Conservation (phyloP, 768 basidiomycete genomes). For the Leccinum olivaceopallidum region DNA sequence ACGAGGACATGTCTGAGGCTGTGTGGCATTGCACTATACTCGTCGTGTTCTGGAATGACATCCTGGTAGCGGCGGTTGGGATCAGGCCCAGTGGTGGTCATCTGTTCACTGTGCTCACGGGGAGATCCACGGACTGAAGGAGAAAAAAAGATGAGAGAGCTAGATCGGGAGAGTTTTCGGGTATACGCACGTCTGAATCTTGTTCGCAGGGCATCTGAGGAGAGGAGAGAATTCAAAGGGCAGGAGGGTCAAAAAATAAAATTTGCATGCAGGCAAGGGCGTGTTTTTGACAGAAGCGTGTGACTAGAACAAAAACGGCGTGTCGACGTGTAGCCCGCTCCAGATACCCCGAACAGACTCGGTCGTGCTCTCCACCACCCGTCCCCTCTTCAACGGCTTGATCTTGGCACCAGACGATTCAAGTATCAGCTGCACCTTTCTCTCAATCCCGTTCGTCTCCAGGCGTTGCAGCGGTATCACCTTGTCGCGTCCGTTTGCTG, state of each 20-base stretch:
- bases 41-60: slow-evolving; percentile 30
- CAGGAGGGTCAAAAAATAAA: slow-evolving; percentile 1
- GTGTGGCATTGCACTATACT: slow-evolving; percentile 30
- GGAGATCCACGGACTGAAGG: slow-evolving; percentile 27
- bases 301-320: slow-evolving; percentile 54
- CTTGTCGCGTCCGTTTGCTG: slow-evolving; percentile 88
- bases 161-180: neutral
- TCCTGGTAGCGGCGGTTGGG: slow-evolving; percentile 25
- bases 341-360: slow-evolving; percentile 87
- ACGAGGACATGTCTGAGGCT: slow-evolving; percentile 33
- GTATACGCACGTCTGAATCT: slow-evolving; percentile 24
- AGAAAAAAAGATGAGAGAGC: neutral
- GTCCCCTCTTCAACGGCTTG: slow-evolving; percentile 63
- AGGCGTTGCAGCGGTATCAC: slow-evolving; percentile 79
- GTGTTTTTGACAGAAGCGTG: slow-evolving; percentile 28
- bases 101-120: slow-evolving; percentile 27
- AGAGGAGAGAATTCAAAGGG: slow-evolving; percentile 2
- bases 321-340: slow-evolving; percentile 83
- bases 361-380: slow-evolving; percentile 73
- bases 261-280: slow-evolving; percentile 31
- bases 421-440: slow-evolving; percentile 81
- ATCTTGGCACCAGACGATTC: slow-evolving; percentile 90
- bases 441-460: slow-evolving; percentile 69
- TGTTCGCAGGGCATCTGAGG: slow-evolving; percentile 14
- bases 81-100: slow-evolving; percentile 25